These are phyloP conservation scores for Annulohypoxylon bovei DNA, from an alignment of 495 filamentous ascomycete genomes.

Conservation along the genomic window DNA sequence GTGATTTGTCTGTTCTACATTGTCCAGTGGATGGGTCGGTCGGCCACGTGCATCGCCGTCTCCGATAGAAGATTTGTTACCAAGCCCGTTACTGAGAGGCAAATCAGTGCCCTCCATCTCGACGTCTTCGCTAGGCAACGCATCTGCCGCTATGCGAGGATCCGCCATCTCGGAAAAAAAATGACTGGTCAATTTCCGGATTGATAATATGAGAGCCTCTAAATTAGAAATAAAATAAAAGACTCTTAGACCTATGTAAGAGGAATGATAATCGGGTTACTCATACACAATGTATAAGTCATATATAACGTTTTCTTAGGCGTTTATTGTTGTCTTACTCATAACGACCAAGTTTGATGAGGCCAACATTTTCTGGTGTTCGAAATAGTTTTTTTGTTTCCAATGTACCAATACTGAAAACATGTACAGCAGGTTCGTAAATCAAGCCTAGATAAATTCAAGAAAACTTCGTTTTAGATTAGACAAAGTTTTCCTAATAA, in stretches of 20 bases:
- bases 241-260: not conserved
- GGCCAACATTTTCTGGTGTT: slow-evolving; percentile 15
- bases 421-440: not conserved
- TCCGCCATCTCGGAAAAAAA: slow-evolving; percentile 25
- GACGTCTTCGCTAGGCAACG: slow-evolving; percentile 22
- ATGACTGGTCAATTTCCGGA: slow-evolving; percentile 23
- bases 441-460: not conserved
- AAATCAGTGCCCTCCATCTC: slow-evolving; percentile 32
- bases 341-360: slow-evolving; percentile 15
- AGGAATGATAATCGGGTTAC: not conserved
- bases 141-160: slow-evolving; percentile 17
- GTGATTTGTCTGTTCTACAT: slow-evolving; percentile 14
- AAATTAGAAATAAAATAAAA: not conserved
- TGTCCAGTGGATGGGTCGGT: not conserved
- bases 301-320: not conserved
- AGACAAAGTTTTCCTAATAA: no score
- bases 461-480: not conserved
- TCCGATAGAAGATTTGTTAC: slow-evolving; percentile 2
- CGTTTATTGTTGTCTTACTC: slow-evolving; percentile 9
- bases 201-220: not conserved
- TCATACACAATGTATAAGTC: not conserved
- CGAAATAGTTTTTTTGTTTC: not conserved
- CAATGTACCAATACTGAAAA: not conserved
- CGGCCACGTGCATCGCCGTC: slow-evolving; percentile 18
- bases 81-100: slow-evolving; percentile 23